Evolutionary conservation across 2,329 filamentous ascomycete species (phyloP).

Genomic region (Periconia digitata): DNA sequence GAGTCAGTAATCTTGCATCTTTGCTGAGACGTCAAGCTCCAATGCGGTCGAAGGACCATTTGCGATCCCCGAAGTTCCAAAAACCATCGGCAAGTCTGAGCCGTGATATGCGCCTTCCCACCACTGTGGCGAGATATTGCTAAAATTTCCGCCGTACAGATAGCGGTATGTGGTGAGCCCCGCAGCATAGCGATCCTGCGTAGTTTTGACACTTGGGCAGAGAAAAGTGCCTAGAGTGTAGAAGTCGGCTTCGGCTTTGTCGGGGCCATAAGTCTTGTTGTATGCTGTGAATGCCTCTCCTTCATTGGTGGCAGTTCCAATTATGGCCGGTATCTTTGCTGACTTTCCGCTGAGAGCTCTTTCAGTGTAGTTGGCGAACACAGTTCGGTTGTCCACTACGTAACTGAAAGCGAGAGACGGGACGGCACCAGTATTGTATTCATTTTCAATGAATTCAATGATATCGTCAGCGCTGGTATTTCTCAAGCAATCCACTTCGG

Average conservation of each 20-base stretch:
- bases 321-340: slow-evolving; percentile 12
- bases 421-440: slow-evolving; percentile 21
- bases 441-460: slow-evolving; percentile 33
- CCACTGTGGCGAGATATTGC: slow-evolving; percentile 10
- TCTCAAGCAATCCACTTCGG: slow-evolving; percentile 41
- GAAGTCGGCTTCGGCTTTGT: slow-evolving; percentile 1
- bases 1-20: slow-evolving; percentile 36
- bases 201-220: slow-evolving; percentile 15
- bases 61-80: slow-evolving; percentile 17
- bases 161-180: slow-evolving; percentile 12
- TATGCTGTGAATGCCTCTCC: slow-evolving; percentile 12
- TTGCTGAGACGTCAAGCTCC: slow-evolving; percentile 29
- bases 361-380: slow-evolving; percentile 22
- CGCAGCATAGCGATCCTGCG: slow-evolving; percentile 8
- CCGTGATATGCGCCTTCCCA: slow-evolving; percentile 20
- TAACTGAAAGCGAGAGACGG: slow-evolving; percentile 25
- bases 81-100: slow-evolving; percentile 20
- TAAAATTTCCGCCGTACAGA: slow-evolving; percentile 13
- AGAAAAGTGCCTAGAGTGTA: slow-evolving; percentile 5
- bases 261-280: slow-evolving; percentile 7
- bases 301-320: slow-evolving; percentile 17
- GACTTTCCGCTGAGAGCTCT: slow-evolving; percentile 10
- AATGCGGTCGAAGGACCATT: slow-evolving; percentile 18
- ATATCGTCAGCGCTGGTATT: slow-evolving; percentile 25
- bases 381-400: slow-evolving; percentile 18